Conservation (phyloP, 345 rosid genomes). For the Erysimum cheiranthoides region DNA sequence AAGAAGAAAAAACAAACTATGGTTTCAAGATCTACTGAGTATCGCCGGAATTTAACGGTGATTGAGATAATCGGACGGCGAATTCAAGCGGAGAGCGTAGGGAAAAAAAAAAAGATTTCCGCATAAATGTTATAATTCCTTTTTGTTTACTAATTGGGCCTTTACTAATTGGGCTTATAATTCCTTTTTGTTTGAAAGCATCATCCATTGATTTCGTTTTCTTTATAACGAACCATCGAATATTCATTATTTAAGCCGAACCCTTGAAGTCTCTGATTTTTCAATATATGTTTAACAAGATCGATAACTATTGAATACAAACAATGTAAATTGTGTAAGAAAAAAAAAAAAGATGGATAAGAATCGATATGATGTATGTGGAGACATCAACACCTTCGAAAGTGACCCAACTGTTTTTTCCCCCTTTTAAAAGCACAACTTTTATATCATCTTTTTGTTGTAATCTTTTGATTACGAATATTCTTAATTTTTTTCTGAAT, state of each 20-base stretch:
- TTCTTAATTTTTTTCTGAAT: constrained; percentile 16
- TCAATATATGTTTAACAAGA: no score
- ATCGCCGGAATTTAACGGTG: constrained; percentile 32
- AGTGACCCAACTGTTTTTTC: constrained; percentile 6
- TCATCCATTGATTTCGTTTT: no score
- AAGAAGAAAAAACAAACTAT: constrained; percentile 29
- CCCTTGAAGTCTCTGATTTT: no score
- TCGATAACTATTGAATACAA: neutral
- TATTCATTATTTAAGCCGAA: no score
- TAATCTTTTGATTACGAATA: constrained; percentile 30
- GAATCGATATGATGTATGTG: neutral
- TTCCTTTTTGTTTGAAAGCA: no score
- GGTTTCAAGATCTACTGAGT: constrained; percentile 61
- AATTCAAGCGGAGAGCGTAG: constrained; percentile 17
- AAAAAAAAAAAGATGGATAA: neutral
- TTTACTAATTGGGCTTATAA: no score
- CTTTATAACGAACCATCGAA: no score
- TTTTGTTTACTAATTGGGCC: no score
- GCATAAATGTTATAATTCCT: no score
- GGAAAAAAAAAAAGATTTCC: neutral
- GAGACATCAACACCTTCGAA: constrained; percentile 28
- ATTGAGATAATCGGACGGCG: constrained; percentile 36
- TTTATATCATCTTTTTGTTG: constrained; percentile 35
- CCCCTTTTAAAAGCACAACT: neutral
- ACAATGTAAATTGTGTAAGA: neutral